Conservation (phyloP, 192 early-diverging fungal species). For the Helicostylum pulchrum region DNA sequence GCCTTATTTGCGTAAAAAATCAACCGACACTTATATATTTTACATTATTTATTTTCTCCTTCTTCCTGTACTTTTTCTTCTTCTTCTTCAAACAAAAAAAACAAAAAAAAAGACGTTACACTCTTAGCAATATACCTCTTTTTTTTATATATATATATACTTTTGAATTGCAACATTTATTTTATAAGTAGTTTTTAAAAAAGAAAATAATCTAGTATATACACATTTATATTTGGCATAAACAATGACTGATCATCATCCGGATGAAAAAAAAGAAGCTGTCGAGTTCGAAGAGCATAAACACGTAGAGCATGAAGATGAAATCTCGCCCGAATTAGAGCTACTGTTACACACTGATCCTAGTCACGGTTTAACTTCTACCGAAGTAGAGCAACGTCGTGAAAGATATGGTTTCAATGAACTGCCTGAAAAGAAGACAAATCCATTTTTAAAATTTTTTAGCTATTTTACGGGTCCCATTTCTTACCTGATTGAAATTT, state of each 20-base stretch:
- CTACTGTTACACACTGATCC: slow-evolving; percentile 78
- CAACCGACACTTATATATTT: no score
- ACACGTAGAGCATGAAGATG: slow-evolving; percentile 72
- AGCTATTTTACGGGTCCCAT: slow-evolving; percentile 88
- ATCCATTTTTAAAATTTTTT: slow-evolving; percentile 82
- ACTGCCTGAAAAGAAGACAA: slow-evolving; percentile 79
- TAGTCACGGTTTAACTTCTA: slow-evolving; percentile 66
- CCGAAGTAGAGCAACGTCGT: slow-evolving; percentile 72
- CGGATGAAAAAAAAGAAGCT: slow-evolving; percentile 39
- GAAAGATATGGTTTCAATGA: slow-evolving; percentile 79
- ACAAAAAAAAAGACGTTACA: not conserved
- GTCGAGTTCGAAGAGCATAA: slow-evolving; percentile 68
- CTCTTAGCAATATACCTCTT: no score
- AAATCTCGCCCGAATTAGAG: slow-evolving; percentile 81
- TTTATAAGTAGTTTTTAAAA: no score
- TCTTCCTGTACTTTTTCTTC: not conserved
- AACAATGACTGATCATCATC: no score
- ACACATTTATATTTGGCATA: no score
- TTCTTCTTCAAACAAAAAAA: not conserved
- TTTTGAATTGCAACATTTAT: no score
- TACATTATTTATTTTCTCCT: slow-evolving; percentile 8
- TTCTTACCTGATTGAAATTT: slow-evolving; percentile 86
- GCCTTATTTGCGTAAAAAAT: not conserved
- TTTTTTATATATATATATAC: no score
- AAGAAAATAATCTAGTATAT: no score